These are phyloP conservation scores for Globisporangium nunn DNA, from an alignment of 352 stramenopile genomes.

Conservation along the genomic window DNA sequence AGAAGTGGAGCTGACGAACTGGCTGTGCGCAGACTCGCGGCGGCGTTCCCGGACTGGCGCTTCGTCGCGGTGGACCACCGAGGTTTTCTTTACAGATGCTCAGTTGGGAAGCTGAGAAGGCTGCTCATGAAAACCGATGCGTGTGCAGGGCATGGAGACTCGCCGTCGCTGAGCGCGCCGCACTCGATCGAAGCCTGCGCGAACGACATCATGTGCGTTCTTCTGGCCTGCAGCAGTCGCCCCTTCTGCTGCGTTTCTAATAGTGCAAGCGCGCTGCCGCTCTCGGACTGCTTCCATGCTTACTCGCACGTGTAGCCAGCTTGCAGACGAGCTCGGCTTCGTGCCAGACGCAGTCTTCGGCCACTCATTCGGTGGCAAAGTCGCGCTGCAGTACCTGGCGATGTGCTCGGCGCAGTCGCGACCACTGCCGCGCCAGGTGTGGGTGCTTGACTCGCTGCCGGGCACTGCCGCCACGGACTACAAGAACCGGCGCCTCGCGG, in stretches of 20 bases:
- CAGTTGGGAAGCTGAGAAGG: not conserved
- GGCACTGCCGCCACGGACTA: constrained; percentile 61
- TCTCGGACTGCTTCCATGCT: not conserved
- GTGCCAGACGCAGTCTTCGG: constrained; percentile 55
- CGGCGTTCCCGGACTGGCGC: constrained; percentile 54
- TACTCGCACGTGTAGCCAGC: constrained; percentile 21
- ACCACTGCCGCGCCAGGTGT: constrained; percentile 43
- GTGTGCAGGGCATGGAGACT: constrained; percentile 57
- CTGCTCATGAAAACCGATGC: not conserved
- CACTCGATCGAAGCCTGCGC: constrained; percentile 62
- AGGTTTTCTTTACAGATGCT: constrained; percentile 19
- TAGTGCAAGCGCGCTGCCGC: no score
- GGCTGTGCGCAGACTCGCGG: constrained; percentile 30
- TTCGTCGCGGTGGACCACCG: constrained; percentile 64
- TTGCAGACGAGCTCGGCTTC: constrained; percentile 43
- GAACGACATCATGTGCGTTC: constrained; percentile 54
- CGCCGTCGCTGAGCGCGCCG: constrained; percentile 49
- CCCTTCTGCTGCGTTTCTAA: no score
- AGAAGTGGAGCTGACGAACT: not conserved
- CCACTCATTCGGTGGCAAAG: constrained; percentile 78
- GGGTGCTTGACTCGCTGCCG: constrained; percentile 66
- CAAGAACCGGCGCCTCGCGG: constrained; percentile 44
- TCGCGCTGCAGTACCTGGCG: constrained; percentile 63
- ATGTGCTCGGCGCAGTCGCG: constrained; percentile 36
- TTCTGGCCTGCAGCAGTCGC: not conserved